phyloP scores from a whole-genome alignment of 371 early-diverging fungal genomes.

The Thermomucor indicae-seudaticae region DNA sequence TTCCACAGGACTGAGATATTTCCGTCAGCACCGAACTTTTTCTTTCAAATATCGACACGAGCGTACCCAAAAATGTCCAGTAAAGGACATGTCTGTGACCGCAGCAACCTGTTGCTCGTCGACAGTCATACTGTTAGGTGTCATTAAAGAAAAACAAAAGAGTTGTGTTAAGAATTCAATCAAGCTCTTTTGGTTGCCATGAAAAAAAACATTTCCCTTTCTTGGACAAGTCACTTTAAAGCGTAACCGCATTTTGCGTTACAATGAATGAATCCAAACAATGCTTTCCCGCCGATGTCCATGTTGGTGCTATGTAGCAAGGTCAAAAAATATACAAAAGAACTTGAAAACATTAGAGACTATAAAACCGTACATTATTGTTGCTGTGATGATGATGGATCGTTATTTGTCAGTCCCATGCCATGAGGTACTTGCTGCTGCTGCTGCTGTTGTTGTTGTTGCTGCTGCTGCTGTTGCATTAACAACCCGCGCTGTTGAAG shows the following conservation, averaged over 20 bases:
- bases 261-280: too few species aligned
- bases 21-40: not conserved
- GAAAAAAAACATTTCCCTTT: too few species aligned
- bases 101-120: slow-evolving; percentile 1
- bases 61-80: slow-evolving; percentile 28
- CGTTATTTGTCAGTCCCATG: not conserved
- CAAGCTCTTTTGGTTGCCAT: too few species aligned
- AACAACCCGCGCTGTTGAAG: slow-evolving; percentile 18
- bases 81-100: slow-evolving; percentile 6
- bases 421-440: slow-evolving; percentile 6
- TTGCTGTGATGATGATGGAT: slow-evolving; percentile 2
- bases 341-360: too few species aligned
- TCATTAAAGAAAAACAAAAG: slow-evolving; percentile 1
- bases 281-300: too few species aligned
- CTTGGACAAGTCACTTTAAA: too few species aligned
- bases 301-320: too few species aligned
- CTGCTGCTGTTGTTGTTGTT: slow-evolving; percentile 27
- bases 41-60: slow-evolving; percentile 12
- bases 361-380: too few species aligned
- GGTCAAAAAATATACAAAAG: too few species aligned
- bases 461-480: slow-evolving; percentile 24
- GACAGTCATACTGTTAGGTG: slow-evolving; percentile 7
- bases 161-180: not conserved
- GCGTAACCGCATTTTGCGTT: too few species aligned
- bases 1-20: slow-evolving; percentile 7